Evolutionary conservation across 805 yeast species (phyloP), one percentile per base, ranked within the genome.

Genomic region (Candida yuanshanica): DNA sequence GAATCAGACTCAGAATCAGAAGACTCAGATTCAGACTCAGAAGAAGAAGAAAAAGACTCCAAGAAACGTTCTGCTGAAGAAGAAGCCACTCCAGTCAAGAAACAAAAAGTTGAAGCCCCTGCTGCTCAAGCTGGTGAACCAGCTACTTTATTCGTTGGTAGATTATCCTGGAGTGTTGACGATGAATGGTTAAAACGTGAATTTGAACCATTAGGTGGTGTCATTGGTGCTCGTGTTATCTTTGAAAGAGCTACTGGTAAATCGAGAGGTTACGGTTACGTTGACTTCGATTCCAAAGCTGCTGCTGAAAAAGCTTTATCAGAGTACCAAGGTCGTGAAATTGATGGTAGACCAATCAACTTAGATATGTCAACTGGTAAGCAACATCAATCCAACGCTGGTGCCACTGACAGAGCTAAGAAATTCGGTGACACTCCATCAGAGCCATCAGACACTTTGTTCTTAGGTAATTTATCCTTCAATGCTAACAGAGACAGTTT

Each of bases 261-360:
- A 70, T 88, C 96, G 42, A 83, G 91, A 75, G 99, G 99, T 66
- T 91, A 86, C 75, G 95, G 95, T 64, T 93, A 93, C 70, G 96
- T 93, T 65, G 99, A 93, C 65, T 93, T 93, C 62, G 88, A 79
- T 55, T 68, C 74, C 57, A 79, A 77, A 59, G 76, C 77, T 21
- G 72, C 71, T 47, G 99, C 97, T 52, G 89, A 87, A 65, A 83
- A 81, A 66, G 98, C 98, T 9, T 65, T 91, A 47, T 70, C 71
- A 47, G 86, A 82, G 63, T 75, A 74, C 78, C 95, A 89, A 70
- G 98, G 95, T 62, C 79, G 75, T 63, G 98, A 91, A 72, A 83
- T 93, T 53, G 99, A 93, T 57, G 98, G 99, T 57, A 84, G 99
- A 77, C 87, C 95, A 63, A 77, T 93, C 63, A 90, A 90, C 75